Base-by-base conservation (phyloP, 1,139 yeast genomes). In the Maudiozyma humilis region DNA sequence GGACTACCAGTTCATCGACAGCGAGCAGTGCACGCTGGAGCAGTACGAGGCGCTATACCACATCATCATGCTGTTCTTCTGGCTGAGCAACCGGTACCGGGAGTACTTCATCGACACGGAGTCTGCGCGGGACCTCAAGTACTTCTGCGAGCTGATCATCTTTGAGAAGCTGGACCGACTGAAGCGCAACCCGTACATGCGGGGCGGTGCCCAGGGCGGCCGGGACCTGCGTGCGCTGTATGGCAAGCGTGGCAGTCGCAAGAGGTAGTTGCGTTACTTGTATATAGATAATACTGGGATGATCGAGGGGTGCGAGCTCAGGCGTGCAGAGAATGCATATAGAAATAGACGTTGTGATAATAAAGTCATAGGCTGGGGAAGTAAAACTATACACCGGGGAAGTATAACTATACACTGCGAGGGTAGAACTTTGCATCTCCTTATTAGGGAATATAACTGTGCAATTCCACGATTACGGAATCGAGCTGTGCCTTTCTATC, bases 11-110 rank as follows among this genome's bases (percentile, higher is more conserved):
- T 53, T 43, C 40, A 58, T 58, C 41, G 47, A 50, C 18, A 53
- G 51, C 38, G 64, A 60, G 36, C 47, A 47, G 10, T 69, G 71
- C 37, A 67, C 67, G 14, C 64, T 85, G 39, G 72, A 71, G 42
- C 59, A 64, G 33, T 69, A 86, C 41, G 97, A 89, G 59, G 73
- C 73, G 17, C 67, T 83, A 50, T 95, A 91, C 65, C 76, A 78
- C 51, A 67, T 78, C 40, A 71, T 86, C 19, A 72, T 82, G 51
- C 66, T 86, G 13, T 89, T 78, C 59, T 67, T 87, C 61, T 91
- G 98, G 98, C 70, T 91, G 50, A 74, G 86, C 48, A 91, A 86
- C 59, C 66, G 96, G 57, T 89, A 84, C 70, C 95, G 96, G 0
- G 78, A 82, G 32, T 71, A 80, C 43, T 84, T 88, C 55, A 75